A percentile compares a stretch with the other conserved stretches of the same genome.
Evolutionary conservation across 495 filamentous ascomycete genomes (phyloP).

Genomic region (Rusavskia elegans): DNA sequence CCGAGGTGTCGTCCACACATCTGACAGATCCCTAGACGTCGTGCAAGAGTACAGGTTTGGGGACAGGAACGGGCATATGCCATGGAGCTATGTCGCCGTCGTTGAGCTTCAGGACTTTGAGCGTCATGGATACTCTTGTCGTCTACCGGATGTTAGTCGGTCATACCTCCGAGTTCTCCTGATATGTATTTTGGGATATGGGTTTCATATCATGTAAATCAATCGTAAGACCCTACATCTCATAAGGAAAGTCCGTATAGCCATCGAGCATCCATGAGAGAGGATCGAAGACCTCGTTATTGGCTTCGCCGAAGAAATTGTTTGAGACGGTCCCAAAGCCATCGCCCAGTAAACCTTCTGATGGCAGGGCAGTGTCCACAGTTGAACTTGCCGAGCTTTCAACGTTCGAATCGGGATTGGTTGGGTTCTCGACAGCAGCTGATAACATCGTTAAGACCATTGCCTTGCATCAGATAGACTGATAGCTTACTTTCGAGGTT

Average conservation of each 20-base stretch:
- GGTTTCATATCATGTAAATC: too few species aligned
- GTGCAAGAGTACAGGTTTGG: too few species aligned
- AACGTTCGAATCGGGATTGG: conserved; percentile 64
- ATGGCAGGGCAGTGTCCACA: conserved; percentile 33
- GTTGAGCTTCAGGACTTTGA: too few species aligned
- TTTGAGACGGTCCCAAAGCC: background rate
- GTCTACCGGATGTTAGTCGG: too few species aligned
- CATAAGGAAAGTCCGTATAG: conserved; percentile 62
- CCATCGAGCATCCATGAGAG: conserved; percentile 84
- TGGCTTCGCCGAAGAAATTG: conserved; percentile 37
- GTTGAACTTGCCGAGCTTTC: conserved; percentile 55
- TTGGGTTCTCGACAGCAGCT: conserved; percentile 72
- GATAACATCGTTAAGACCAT: conserved; percentile 4
- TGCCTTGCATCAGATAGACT: background rate
- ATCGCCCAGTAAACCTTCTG: conserved; percentile 15
- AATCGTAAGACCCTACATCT: background rate
- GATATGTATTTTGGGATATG: too few species aligned
- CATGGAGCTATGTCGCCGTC: too few species aligned
- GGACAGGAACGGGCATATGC: too few species aligned
- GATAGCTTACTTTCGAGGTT: conserved; percentile 56
- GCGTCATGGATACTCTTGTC: too few species aligned
- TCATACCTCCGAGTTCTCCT: too few species aligned
- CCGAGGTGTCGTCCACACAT: background rate
- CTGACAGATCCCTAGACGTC: background rate
- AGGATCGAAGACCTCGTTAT: conserved; percentile 76